Evolutionary conservation across 495 filamentous ascomycete species (phyloP).

Genomic region (Talaromyces adpressus): DNA sequence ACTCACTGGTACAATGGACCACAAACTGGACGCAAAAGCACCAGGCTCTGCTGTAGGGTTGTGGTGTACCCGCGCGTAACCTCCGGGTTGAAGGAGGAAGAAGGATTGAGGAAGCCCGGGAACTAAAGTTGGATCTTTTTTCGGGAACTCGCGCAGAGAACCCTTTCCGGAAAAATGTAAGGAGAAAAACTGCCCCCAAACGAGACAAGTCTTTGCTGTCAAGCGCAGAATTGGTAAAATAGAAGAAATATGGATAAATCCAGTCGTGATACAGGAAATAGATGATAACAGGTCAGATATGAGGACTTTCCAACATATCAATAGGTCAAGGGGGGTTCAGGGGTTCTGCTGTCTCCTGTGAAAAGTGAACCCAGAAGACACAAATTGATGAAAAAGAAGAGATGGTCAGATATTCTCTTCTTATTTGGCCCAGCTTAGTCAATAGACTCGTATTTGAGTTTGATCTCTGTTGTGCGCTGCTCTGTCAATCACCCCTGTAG

Average conservation of each 20-base stretch:
- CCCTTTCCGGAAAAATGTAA: slow-evolving; percentile 14
- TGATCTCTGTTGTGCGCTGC: neutral
- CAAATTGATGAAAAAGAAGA: slow-evolving; percentile 3
- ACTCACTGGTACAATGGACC: slow-evolving; percentile 18
- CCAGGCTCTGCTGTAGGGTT: slow-evolving; percentile 25
- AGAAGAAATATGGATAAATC: neutral
- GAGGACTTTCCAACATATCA: slow-evolving; percentile 1
- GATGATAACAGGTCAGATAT: neutral
- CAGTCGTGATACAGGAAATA: neutral
- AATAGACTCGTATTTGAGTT: neutral
- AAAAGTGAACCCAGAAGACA: neutral
- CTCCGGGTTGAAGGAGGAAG: slow-evolving; percentile 22
- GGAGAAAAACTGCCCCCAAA: slow-evolving; percentile 7
- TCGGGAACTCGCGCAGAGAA: slow-evolving; percentile 21
- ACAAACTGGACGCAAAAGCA: slow-evolving; percentile 20
- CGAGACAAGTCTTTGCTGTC: neutral
- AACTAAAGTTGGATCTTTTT: slow-evolving; percentile 18
- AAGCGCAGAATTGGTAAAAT: neutral
- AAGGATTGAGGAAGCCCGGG: slow-evolving; percentile 19
- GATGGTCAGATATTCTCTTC: neutral
- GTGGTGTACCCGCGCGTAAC: slow-evolving; percentile 29
- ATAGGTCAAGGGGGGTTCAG: slow-evolving; percentile 1
- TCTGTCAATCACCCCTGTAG: neutral
- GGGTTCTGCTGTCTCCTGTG: neutral
- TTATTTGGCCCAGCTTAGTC: neutral